Percentiles rank a stretch among this genome's conserved stretches.
Evolutionary conservation across 495 filamentous ascomycete genomes (phyloP).

Genomic region (Tuber umbilicatum): DNA sequence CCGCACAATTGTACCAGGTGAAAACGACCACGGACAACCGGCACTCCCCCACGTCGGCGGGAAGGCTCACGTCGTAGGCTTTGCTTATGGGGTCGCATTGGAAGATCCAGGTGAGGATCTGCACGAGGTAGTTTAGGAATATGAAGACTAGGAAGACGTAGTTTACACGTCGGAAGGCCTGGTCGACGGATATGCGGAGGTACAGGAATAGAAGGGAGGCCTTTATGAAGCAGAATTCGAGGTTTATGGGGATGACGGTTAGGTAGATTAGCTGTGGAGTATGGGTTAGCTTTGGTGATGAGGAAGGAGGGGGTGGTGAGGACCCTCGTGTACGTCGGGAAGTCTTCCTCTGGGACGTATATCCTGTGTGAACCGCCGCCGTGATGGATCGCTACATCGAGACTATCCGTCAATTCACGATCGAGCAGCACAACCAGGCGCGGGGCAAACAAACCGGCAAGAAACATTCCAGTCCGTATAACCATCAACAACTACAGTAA

Average conservation of each 20-base stretch:
- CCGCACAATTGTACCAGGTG: background rate
- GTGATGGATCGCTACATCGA: background rate
- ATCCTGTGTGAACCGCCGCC: background rate
- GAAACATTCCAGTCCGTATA: background rate
- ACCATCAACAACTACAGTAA: background rate
- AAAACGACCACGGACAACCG: background rate
- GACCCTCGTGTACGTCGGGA: background rate
- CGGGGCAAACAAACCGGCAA: background rate
- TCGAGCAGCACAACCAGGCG: background rate
- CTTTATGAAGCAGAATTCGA: background rate
- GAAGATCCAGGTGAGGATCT: background rate
- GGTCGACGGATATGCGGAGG: conserved; percentile 3
- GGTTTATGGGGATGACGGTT: background rate
- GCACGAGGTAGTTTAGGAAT: background rate
- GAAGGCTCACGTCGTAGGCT: background rate
- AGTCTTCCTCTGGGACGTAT: background rate
- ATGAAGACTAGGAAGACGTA: background rate
- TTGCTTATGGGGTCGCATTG: background rate
- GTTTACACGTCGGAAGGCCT: background rate
- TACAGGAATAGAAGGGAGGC: background rate
- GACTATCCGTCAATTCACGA: background rate
- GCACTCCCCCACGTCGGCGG: background rate
- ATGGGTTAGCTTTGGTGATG: background rate
- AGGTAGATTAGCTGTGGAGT: background rate
- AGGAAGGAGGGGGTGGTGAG: background rate